phyloP scores from a whole-genome alignment of 805 yeast species.

The Yamadazyma philogaea region DNA sequence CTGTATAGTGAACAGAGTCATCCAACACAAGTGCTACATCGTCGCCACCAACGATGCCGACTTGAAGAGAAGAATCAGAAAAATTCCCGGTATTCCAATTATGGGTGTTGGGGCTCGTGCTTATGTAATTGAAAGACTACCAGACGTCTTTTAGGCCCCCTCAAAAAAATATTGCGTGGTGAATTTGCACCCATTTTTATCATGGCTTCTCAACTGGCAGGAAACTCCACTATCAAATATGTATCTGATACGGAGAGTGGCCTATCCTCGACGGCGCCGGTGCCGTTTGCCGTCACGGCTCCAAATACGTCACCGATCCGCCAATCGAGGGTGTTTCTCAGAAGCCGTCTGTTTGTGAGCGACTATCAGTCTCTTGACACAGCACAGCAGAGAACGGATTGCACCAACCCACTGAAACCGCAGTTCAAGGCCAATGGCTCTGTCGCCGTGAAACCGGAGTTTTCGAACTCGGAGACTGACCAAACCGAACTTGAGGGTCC shows the following conservation, averaged over 20 bases:
- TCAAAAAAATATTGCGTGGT: too few species aligned
- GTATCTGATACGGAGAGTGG: background rate
- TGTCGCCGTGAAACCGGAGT: too few species aligned
- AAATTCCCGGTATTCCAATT: slow-evolving; percentile 95
- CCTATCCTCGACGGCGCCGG: background rate
- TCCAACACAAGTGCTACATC: slow-evolving; percentile 94
- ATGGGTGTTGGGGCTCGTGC: slow-evolving; percentile 95
- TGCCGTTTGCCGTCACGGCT: background rate
- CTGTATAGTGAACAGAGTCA: slow-evolving; percentile 86
- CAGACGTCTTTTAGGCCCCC: slow-evolving; percentile 74
- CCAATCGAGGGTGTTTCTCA: background rate
- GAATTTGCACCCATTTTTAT: background rate
- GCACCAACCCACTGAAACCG: too few species aligned
- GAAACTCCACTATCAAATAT: background rate
- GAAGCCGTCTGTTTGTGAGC: background rate
- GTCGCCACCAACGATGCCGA: slow-evolving; percentile 99
- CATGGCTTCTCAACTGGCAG: background rate
- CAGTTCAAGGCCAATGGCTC: too few species aligned
- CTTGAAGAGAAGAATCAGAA: slow-evolving; percentile 86
- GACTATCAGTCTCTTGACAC: background rate
- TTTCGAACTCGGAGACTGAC: too few species aligned
- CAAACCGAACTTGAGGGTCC: background rate
- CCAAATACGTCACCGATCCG: background rate
- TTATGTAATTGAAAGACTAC: slow-evolving; percentile 90
- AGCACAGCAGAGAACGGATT: background rate